phyloP scores from a whole-genome alignment of 257 asterid genomes.

The Orobanche coerulescens region DNA sequence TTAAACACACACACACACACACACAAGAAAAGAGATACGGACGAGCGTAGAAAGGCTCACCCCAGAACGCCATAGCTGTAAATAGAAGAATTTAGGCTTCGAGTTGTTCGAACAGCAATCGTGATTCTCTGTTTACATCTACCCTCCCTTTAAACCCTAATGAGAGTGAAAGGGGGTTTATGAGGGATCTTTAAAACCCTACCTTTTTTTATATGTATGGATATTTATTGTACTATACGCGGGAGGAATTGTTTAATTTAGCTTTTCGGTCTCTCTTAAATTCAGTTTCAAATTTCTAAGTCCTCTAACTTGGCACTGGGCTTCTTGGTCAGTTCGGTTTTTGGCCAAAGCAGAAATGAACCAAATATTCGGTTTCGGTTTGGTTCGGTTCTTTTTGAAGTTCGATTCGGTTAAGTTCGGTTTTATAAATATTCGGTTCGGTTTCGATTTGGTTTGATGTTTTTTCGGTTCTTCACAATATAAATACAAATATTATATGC shows the following conservation, averaged over 20 bases:
- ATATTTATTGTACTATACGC: background rate
- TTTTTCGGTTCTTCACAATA: too few species aligned
- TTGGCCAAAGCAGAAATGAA: too few species aligned
- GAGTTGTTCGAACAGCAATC: background rate
- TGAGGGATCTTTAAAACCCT: constrained; percentile 28
- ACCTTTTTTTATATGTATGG: constrained; percentile 10
- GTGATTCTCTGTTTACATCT: background rate
- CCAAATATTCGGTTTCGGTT: too few species aligned
- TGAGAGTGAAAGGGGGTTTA: background rate
- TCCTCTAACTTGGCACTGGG: background rate
- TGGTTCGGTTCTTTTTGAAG: too few species aligned
- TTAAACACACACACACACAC: too few species aligned
- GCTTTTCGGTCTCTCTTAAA: background rate
- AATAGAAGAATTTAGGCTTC: constrained; percentile 4
- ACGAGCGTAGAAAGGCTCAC: constrained; percentile 21
- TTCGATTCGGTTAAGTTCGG: too few species aligned
- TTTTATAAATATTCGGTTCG: too few species aligned
- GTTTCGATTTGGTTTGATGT: too few species aligned
- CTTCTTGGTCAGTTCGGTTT: too few species aligned
- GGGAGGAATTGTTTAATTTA: constrained; percentile 13
- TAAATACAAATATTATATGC: too few species aligned
- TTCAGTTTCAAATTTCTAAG: background rate
- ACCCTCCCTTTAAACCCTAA: constrained; percentile 21
- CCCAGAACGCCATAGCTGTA: constrained; percentile 56
- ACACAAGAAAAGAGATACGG: background rate